Evolutionary conservation across 2,329 filamentous ascomycete genomes (phyloP), one percentile per base, ranked within the genome.

Genomic region (Calonectria pteridis): DNA sequence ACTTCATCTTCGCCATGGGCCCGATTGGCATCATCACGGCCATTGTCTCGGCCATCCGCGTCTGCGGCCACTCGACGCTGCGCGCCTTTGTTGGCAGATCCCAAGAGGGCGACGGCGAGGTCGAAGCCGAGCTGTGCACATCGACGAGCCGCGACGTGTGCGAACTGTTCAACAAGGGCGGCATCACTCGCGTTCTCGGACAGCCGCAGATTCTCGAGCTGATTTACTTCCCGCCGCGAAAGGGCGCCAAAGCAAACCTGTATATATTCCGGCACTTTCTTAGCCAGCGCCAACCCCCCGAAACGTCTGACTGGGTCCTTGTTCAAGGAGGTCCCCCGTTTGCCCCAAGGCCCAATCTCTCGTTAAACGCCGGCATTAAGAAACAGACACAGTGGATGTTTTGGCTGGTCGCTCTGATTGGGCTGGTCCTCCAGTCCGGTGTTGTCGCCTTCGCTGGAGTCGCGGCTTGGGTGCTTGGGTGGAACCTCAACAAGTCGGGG

Each of bases 11-110:
- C 6, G 82, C 83, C 1, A 79, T 84, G 73, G 82, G 76, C 0
- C 84, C 84, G 0, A 23, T 86, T 0, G 86, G 86, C 0, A 83
- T 88, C 35, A 74, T 87, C 18, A 87, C 86, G 0, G 80, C 81
- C 0, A 74, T 87, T 0, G 62, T 83, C 0, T 80, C 81, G 0
- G 81, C 75, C 1, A 83, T 84, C 33, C 0, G 77, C 49, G 64
- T 83, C 50, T 85, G 77, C 68, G 84, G 82, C 2, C 68, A 50
- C 0, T 37, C 79, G 0, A 81, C 75, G 3, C 75, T 86, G 2
- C 79, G 82, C 20, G 84, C 86, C 2, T 80, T 87, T 37, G 79
- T 88, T 16, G 86, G 86, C 0, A 74, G 84, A 50, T 81, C 84
- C 0, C 81, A 83, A 53, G 86, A 87, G 73, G 81, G 79, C 4